Evolutionary conservation across 2,329 filamentous ascomycete species (phyloP).

Genomic region (Claviceps sp.): DNA sequence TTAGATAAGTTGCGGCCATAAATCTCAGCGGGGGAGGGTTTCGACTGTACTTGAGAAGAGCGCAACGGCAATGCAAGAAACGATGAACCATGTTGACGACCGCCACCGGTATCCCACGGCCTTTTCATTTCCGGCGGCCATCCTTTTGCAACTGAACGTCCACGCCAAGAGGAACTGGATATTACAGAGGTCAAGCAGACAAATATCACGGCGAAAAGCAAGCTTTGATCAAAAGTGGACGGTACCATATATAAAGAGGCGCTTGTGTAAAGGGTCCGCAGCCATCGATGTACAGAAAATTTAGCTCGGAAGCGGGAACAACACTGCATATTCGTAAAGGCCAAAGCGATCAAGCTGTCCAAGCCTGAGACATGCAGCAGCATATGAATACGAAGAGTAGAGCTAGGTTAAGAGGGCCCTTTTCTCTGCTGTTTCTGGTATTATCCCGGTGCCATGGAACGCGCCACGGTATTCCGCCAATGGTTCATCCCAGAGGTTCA

Average conservation of each 20-base stretch:
- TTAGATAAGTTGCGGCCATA: not conserved
- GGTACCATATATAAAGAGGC: not conserved
- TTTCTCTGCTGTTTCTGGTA: not conserved
- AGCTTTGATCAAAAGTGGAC: not conserved
- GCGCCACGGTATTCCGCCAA: not conserved
- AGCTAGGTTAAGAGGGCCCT: not conserved
- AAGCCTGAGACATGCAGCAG: not conserved
- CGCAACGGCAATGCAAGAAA: not conserved
- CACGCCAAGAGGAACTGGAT: not conserved
- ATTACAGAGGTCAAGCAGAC: not conserved
- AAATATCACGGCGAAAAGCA: not conserved
- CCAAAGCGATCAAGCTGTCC: too few species aligned
- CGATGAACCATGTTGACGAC: not conserved
- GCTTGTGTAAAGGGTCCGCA: not conserved
- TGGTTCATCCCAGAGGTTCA: not conserved
- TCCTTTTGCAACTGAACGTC: not conserved
- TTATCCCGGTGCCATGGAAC: not conserved
- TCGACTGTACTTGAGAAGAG: not conserved
- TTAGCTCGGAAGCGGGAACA: not conserved
- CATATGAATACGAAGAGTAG: not conserved
- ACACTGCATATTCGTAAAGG: too few species aligned
- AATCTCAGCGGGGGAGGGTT: not conserved
- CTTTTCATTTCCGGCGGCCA: not conserved
- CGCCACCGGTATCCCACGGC: not conserved
- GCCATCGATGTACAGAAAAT: not conserved